Conservation (phyloP, 306 rosid species). For the Lupinus albus region DNA sequence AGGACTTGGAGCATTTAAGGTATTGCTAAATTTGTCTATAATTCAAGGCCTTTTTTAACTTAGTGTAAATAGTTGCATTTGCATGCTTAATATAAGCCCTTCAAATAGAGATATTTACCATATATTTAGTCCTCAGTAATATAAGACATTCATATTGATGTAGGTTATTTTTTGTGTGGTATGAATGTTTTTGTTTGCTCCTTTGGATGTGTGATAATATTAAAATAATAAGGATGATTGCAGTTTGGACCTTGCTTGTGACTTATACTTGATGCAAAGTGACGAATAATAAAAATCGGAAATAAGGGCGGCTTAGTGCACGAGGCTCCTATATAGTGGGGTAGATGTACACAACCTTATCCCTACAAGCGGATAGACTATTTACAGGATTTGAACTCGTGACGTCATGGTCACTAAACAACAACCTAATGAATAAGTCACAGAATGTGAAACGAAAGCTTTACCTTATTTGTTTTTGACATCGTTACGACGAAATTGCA, state of each 20-base stretch:
- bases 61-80: constrained; percentile 6
- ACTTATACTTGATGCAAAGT: constrained; percentile 20
- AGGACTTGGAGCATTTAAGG: constrained; percentile 98
- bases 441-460: constrained; percentile 1
- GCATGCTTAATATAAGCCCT: constrained; percentile 22
- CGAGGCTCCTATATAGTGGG: too few relatives aligned
- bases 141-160: neutral
- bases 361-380: too few relatives aligned
- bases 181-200: neutral
- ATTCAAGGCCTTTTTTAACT: constrained; percentile 10
- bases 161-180: constrained; percentile 16
- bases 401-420: too few relatives aligned
- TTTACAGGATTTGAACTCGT: too few relatives aligned
- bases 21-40: constrained; percentile 38
- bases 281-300: too few relatives aligned
- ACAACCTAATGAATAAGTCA: too few relatives aligned
- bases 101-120: constrained; percentile 1
- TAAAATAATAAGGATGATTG: constrained; percentile 30
- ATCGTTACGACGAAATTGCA: constrained; percentile 39
- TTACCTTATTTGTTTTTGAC: neutral
- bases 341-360: too few relatives aligned
- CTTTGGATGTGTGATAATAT: constrained; percentile 2
- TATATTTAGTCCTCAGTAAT: neutral
- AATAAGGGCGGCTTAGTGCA: too few relatives aligned
- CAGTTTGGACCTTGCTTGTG: constrained; percentile 24